These are phyloP conservation scores for Neurospora sp. DNA, from an alignment of 495 filamentous ascomycete species.

Conservation along the genomic window DNA sequence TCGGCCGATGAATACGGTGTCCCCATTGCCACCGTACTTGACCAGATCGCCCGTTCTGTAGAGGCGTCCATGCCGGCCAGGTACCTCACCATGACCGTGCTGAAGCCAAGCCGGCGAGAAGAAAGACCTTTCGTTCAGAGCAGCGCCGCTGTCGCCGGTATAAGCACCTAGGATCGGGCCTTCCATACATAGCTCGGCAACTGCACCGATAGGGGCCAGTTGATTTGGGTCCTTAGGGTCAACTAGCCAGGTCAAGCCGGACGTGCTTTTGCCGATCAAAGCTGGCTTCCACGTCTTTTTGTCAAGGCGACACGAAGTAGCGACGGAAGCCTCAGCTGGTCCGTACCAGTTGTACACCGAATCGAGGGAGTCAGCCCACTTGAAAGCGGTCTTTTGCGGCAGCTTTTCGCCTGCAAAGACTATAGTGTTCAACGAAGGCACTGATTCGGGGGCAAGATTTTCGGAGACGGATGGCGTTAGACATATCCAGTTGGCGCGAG, in stretches of 20 bases:
- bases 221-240: slow-evolving; percentile 21
- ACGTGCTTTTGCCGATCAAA: background rate
- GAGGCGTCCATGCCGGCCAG: slow-evolving; percentile 11
- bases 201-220: slow-evolving; percentile 31
- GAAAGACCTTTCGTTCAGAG: background rate
- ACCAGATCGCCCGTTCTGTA: slow-evolving; percentile 31
- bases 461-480: slow-evolving; percentile 5
- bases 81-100: background rate
- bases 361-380: background rate
- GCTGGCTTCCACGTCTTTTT: background rate
- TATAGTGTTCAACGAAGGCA: slow-evolving; percentile 2
- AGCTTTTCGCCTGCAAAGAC: background rate
- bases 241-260: slow-evolving; percentile 14
- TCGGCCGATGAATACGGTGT: slow-evolving; percentile 23
- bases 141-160: slow-evolving; percentile 19
- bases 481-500: slow-evolving; percentile 19
- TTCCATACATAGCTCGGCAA: slow-evolving; percentile 38
- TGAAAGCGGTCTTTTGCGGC: background rate
- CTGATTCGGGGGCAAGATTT: slow-evolving; percentile 12
- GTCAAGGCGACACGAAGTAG: background rate
- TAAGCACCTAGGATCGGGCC: slow-evolving; percentile 41
- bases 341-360: background rate
- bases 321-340: background rate
- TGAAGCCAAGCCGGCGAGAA: slow-evolving; percentile 29
- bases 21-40: slow-evolving; percentile 40